Conservation (phyloP, 441 rosid genomes). For the Erysimum cheiri region DNA sequence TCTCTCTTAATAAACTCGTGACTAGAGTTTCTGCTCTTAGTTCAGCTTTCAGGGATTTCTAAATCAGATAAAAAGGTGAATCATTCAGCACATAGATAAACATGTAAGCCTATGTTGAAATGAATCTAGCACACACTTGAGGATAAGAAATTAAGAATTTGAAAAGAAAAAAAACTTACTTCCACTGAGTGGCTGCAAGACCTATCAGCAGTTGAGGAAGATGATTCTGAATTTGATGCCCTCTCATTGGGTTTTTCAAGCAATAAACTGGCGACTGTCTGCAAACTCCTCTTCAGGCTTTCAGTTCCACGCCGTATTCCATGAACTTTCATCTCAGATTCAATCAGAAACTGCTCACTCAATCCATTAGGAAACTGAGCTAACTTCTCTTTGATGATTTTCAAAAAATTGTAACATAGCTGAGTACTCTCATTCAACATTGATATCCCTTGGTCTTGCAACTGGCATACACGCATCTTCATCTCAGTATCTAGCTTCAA, state of each 20-base stretch:
- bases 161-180: constrained; percentile 48
- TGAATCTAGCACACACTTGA: background rate
- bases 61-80: constrained; percentile 2
- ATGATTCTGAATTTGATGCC: constrained; percentile 48
- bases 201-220: constrained; percentile 30
- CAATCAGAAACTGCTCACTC: constrained; percentile 77
- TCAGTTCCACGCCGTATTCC: constrained; percentile 75
- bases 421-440: constrained; percentile 68
- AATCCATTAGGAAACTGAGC: constrained; percentile 56
- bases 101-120: constrained; percentile 10
- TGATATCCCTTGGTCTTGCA: constrained; percentile 81
- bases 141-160: constrained; percentile 12
- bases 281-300: constrained; percentile 80
- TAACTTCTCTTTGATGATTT: constrained; percentile 62
- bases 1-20: constrained; percentile 77
- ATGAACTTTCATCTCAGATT: constrained; percentile 73
- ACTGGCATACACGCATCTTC: constrained; percentile 57
- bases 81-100: constrained; percentile 11
- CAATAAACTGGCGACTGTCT: constrained; percentile 49
- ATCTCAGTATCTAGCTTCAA: constrained; percentile 80
- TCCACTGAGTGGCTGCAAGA: constrained; percentile 51
- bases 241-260: constrained; percentile 37
- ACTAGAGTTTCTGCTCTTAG: constrained; percentile 79
- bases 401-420: constrained; percentile 67
- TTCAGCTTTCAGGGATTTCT: constrained; percentile 69